Evolutionary conservation across 108 stramenopile species (phyloP).

Genomic region (Pseudonitzschia pungens): DNA sequence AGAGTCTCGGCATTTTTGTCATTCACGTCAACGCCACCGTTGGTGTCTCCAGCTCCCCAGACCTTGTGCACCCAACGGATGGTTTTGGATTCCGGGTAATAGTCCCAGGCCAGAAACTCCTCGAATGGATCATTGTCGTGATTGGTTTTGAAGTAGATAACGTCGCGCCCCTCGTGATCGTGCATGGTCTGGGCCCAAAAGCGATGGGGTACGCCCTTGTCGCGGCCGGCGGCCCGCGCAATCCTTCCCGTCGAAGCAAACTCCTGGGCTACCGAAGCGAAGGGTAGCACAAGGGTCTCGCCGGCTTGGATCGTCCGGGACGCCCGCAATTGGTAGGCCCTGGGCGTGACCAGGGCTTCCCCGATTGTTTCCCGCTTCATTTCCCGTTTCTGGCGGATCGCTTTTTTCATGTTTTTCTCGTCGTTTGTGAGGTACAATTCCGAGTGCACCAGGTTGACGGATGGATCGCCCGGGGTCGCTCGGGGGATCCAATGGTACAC

Average conservation of each 20-base stretch:
- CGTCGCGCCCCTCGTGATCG: neutral
- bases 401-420: neutral
- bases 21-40: neutral
- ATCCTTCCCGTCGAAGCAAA: neutral
- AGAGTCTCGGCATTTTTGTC: neutral
- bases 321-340: neutral
- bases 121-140: neutral
- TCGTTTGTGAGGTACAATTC: neutral
- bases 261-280: neutral
- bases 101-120: neutral
- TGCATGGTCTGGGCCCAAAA: slow-evolving; percentile 13
- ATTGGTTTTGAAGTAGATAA: neutral
- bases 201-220: neutral
- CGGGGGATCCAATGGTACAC: slow-evolving; percentile 8
- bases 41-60: neutral
- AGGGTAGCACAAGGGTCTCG: slow-evolving; percentile 3
- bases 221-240: neutral
- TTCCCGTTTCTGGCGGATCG: neutral
- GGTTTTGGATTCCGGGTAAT: neutral
- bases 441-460: neutral
- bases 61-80: neutral
- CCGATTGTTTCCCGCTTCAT: neutral
- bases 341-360: neutral
- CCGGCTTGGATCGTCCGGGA: neutral
- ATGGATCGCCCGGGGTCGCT: neutral